Evolutionary conservation across 2,329 filamentous ascomycete genomes (phyloP), one percentile per base, ranked within the genome.

Genomic region (Lasiodiplodia sp.): DNA sequence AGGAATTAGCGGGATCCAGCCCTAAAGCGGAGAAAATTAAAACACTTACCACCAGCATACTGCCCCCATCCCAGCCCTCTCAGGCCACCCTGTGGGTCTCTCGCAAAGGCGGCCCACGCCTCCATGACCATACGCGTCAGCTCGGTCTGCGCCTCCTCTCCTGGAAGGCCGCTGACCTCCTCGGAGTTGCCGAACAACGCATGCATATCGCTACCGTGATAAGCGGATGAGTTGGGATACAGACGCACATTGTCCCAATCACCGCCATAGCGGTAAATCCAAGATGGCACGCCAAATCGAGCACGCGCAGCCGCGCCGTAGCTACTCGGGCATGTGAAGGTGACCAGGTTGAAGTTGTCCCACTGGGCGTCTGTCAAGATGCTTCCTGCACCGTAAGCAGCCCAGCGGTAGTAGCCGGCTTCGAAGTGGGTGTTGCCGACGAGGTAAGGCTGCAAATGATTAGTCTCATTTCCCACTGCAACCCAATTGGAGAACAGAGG

Each of bases 241-340:
- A 79, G 72, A 8, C 76, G 73, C 18, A 78, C 71, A 52, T 79
- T 79, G 21, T 74, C 73, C 71, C 75, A 80, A 65, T 78, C 76
- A 5, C 77, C 80, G 28, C 75, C 72, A 68, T 79, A 81, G 18
- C 77, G 72, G 63, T 80, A 81, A 11, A 78, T 75, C 73, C 76
- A 81, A 0, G 78, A 79, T 0, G 77, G 73, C 0, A 81, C 73
- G 16, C 71, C 70, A 37, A 74, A 66, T 31, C 74, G 69, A 5
- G 73, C 69, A 16, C 78, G 72, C 21, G 71, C 71, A 16, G 67
- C 71, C 4, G 73, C 72, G 8, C 71, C 70, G 11, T 69, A 49
- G 4, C 70, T 70, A 44, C 60, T 71, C 1, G 76, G 75, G 21
- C 75, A 78, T 10, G 72, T 74, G 65, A 77, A 77, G 16, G 69